These are phyloP conservation scores for Annulohypoxylon bovei DNA, from an alignment of 495 filamentous ascomycete genomes.

Conservation along the genomic window DNA sequence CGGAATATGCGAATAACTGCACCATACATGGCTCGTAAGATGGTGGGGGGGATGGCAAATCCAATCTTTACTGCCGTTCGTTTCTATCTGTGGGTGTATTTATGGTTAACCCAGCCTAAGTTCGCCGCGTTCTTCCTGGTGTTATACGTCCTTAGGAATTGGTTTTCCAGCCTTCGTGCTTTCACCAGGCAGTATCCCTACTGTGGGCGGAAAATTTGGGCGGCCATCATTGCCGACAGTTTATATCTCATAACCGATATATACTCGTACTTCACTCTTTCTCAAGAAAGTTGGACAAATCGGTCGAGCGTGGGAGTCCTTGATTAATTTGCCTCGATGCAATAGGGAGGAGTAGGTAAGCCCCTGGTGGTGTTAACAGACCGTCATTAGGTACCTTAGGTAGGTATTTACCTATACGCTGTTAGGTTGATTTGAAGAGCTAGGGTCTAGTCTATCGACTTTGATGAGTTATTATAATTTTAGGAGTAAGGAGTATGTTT, in stretches of 20 bases:
- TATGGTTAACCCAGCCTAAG: conserved; percentile 22
- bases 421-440: neutral
- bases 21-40: conserved; percentile 38
- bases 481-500: neutral
- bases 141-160: conserved; percentile 25
- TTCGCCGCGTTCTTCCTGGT: conserved; percentile 30
- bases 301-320: conserved; percentile 13
- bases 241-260: conserved; percentile 28
- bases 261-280: conserved; percentile 23
- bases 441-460: neutral
- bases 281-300: conserved; percentile 19
- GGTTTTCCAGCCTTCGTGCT: conserved; percentile 1
- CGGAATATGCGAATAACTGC: neutral
- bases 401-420: neutral
- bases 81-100: conserved; percentile 21
- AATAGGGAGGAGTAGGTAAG: neutral
- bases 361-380: neutral
- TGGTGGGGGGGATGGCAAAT: conserved; percentile 27
- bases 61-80: conserved; percentile 16
- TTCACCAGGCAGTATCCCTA: conserved; percentile 26
- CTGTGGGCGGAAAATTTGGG: conserved; percentile 26
- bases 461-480: neutral
- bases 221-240: conserved; percentile 29
- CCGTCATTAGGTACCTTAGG: neutral
- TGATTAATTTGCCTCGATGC: neutral